Conservation (phyloP, 2,329 filamentous ascomycete genomes). For the Malbranchea cinnamomea region DNA sequence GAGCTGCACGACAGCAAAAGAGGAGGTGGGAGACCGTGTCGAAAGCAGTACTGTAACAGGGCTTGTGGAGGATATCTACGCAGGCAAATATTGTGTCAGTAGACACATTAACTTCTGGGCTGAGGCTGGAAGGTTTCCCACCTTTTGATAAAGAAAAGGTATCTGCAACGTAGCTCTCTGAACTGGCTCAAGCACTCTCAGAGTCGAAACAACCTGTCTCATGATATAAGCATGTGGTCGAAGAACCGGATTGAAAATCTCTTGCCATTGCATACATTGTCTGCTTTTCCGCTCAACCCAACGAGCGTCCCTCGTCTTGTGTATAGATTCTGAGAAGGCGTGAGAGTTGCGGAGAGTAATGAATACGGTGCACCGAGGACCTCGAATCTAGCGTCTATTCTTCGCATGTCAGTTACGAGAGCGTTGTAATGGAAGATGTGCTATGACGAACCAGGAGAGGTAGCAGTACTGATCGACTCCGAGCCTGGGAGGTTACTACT, state of each 20-base stretch:
- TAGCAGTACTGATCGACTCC: conserved; percentile 23
- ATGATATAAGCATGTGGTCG: conserved; percentile 1
- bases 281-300: conserved; percentile 73
- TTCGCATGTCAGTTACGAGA: not conserved
- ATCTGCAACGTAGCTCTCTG: conserved; percentile 67
- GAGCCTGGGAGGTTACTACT: conserved; percentile 23
- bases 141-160: conserved; percentile 82
- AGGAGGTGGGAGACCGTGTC: conserved; percentile 72
- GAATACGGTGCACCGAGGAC: conserved; percentile 86
- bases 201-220: conserved; percentile 64
- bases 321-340: conserved; percentile 85
- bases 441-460: conserved; percentile 25
- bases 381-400: conserved; percentile 79
- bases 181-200: conserved; percentile 75
- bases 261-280: conserved; percentile 51
- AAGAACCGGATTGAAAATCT: not conserved
- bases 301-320: conserved; percentile 84
- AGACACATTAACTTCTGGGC: not conserved
- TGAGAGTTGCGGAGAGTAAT: conserved; percentile 80
- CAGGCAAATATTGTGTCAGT: conserved; percentile 8
- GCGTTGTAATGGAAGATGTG: not conserved
- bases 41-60: conserved; percentile 80
- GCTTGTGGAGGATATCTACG: conserved; percentile 64
- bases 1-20: conserved; percentile 74
- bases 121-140: conserved; percentile 11